Evolutionary conservation across 345 rosid species (phyloP).

Genomic region (Camelina neglecta): DNA sequence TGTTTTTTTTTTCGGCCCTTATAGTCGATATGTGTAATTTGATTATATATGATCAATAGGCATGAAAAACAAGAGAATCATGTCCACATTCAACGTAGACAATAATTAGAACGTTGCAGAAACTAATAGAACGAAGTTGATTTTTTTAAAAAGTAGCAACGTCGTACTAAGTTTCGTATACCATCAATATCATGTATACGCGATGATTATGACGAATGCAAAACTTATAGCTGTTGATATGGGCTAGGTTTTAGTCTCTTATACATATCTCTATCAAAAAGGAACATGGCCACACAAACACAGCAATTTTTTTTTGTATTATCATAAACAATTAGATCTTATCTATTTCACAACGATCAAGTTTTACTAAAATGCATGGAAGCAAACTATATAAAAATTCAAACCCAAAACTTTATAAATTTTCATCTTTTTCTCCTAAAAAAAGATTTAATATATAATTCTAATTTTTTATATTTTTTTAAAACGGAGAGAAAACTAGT

Average conservation of each 20-base stretch:
- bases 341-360: too few species aligned
- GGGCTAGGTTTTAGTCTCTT: too few species aligned
- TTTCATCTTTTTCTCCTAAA: too few species aligned
- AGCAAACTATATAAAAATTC: too few species aligned
- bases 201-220: not conserved
- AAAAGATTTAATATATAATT: too few species aligned
- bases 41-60: not conserved
- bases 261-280: too few species aligned
- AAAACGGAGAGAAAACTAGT: not conserved
- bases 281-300: too few species aligned
- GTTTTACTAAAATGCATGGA: too few species aligned
- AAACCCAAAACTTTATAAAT: too few species aligned
- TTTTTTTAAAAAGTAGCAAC: not conserved
- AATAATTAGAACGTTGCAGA: slow-evolving; percentile 16
- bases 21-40: not conserved
- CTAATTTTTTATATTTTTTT: too few species aligned
- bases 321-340: too few species aligned
- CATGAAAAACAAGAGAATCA: not conserved
- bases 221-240: not conserved
- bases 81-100: slow-evolving; percentile 11
- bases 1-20: not conserved
- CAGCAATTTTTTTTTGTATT: too few species aligned
- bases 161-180: slow-evolving; percentile 3
- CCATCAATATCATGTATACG: not conserved
- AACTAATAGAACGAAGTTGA: slow-evolving; percentile 19